A percentile compares a stretch with the other conserved stretches of the same genome.
Evolutionary conservation across 192 early-diverging fungal species (phyloP).

Genomic region (Dimargaris verticillata): DNA sequence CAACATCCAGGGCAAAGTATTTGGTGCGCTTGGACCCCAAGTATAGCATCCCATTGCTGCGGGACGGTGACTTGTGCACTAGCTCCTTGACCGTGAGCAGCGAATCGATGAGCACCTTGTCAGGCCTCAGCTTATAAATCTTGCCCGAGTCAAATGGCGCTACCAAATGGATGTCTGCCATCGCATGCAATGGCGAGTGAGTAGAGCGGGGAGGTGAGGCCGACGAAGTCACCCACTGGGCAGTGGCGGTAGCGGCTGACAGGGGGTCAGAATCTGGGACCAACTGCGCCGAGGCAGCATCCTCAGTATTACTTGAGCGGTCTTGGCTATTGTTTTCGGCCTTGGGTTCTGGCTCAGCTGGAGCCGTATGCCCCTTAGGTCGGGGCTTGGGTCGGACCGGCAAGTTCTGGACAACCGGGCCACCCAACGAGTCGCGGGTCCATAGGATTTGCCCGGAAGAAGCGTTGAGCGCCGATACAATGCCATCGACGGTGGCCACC

Average conservation of each 20-base stretch:
- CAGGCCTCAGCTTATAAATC: slow-evolving; percentile 22
- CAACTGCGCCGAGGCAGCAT: background rate
- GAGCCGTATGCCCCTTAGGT: background rate
- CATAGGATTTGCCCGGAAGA: background rate
- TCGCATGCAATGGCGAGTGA: background rate
- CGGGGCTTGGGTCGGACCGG: background rate
- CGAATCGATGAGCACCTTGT: slow-evolving; percentile 35
- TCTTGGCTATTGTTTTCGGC: background rate
- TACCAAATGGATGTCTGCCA: slow-evolving; percentile 1
- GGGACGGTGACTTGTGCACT: slow-evolving; percentile 39
- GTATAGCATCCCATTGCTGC: slow-evolving; percentile 37
- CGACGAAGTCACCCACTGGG: no score
- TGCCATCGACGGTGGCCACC: slow-evolving; percentile 3
- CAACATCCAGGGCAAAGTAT: slow-evolving; percentile 52
- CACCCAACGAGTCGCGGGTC: slow-evolving; percentile 1
- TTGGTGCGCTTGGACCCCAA: slow-evolving; percentile 47
- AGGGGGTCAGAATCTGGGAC: background rate
- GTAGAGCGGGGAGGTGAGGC: no score
- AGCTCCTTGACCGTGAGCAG: slow-evolving; percentile 52
- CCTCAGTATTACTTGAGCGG: background rate
- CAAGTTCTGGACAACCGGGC: background rate
- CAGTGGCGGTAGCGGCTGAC: background rate
- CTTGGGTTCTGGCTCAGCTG: background rate
- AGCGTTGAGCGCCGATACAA: background rate
- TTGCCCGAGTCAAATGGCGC: slow-evolving; percentile 23